Conservation (phyloP, 2,329 filamentous ascomycete genomes). For the Arthrobotrys sinensis region DNA sequence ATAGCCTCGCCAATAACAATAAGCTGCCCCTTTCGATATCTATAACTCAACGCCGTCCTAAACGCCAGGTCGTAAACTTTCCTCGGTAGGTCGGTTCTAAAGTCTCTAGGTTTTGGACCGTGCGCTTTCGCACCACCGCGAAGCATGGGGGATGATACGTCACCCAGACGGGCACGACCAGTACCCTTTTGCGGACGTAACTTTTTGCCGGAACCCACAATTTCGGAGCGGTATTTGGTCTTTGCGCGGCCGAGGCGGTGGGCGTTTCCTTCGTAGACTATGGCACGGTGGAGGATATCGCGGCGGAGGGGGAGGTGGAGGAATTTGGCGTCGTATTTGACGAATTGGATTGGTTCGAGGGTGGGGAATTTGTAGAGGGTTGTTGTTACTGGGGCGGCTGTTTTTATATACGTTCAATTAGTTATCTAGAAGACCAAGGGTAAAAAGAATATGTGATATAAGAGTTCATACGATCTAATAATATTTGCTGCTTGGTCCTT, state of each 20-base stretch:
- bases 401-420: neutral
- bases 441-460: neutral
- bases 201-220: slow-evolving; percentile 87
- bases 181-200: slow-evolving; percentile 88
- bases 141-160: slow-evolving; percentile 84
- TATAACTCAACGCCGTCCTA: slow-evolving; percentile 92
- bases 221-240: slow-evolving; percentile 84
- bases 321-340: slow-evolving; percentile 84
- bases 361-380: slow-evolving; percentile 92
- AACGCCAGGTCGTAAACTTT: slow-evolving; percentile 97
- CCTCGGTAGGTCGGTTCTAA: slow-evolving; percentile 83
- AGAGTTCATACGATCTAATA: slow-evolving; percentile 47
- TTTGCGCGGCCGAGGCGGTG: slow-evolving; percentile 88
- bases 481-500: slow-evolving; percentile 35
- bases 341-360: slow-evolving; percentile 84
- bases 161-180: slow-evolving; percentile 83
- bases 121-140: slow-evolving; percentile 88
- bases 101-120: slow-evolving; percentile 93
- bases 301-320: slow-evolving; percentile 88
- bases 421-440: neutral
- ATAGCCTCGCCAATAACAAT: slow-evolving; percentile 85
- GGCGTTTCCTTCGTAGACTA: slow-evolving; percentile 91
- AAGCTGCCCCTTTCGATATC: slow-evolving; percentile 88
- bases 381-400: slow-evolving; percentile 74
- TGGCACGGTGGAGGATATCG: slow-evolving; percentile 92